Base-by-base conservation (phyloP, 2,329 filamentous ascomycete species). In the Emergomyces orientalis region DNA sequence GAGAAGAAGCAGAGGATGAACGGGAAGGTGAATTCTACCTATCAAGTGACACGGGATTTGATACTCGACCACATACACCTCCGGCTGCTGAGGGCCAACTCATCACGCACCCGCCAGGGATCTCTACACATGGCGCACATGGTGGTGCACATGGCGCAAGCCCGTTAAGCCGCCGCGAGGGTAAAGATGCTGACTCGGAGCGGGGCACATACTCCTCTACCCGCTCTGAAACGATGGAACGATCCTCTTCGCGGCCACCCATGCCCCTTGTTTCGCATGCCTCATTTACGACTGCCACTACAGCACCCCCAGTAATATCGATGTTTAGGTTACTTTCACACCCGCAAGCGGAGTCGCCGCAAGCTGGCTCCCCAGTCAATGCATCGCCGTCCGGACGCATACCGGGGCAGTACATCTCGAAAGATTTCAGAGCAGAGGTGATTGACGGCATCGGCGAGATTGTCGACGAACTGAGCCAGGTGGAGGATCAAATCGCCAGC, bases 361-460 rank as follows among this genome's bases (percentile, higher is more conserved):
- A 74, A 69, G 73, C 75, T 25, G 70, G 74, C 66, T 70, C 74
- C 43, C 74, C 73, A 32, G 71, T 69, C 64, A 71, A 71, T 49
- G 69, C 69, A 62, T 76, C 71, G 45, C 74, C 70, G 66, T 75
- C 69, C 27, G 75, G 74, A 14, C 69, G 70, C 58, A 51, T 71
- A 2, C 68, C 71, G 22, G 70, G 70, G 8, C 70, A 73, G n/a
- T 58, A 61, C 66, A 34, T 70, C 62, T 75, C 79, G 61, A 83
- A 89, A 64, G 88, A 95, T 66, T 81, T 97, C 63, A 89, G 91
- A 65, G 90, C 90, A 17, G 94, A 97, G 75, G 88, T 97, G 32
- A 87, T 97, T 67, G 90, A 94, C 69, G 94, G 92, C 51, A 97
- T 99, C 70, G 87, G 91, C 70, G 94, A 99, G 74, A 91, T 99